Conservation (phyloP, 345 rosid genomes). For the Eucalyptus virginea region DNA sequence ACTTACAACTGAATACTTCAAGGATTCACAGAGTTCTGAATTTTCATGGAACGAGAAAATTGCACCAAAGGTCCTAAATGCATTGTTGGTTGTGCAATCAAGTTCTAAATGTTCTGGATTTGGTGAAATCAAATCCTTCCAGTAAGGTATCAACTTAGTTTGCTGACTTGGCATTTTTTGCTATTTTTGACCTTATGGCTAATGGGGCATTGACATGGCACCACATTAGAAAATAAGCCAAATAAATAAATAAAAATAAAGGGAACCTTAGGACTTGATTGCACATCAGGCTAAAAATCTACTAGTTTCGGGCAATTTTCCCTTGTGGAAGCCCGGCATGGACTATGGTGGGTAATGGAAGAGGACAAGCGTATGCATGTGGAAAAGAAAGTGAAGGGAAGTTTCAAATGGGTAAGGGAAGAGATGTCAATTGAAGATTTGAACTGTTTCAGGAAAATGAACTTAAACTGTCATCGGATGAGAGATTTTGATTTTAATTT, state of each 20-base stretch:
- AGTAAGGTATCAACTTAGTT: no score
- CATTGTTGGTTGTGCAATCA: no score
- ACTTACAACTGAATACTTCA: not conserved
- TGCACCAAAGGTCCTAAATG: no score
- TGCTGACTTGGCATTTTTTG: not conserved
- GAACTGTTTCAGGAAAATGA: not conserved
- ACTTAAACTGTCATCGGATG: not conserved
- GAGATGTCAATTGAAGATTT: not conserved
- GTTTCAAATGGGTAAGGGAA: not conserved
- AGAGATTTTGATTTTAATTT: not conserved
- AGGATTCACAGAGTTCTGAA: no score
- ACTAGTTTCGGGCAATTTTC: no score
- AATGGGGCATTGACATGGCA: not conserved
- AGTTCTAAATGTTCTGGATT: no score
- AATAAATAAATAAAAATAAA: no score
- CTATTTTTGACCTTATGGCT: not conserved
- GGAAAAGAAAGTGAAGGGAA: not conserved
- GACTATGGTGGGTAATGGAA: not conserved
- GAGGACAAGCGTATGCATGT: not conserved
- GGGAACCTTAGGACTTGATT: not conserved
- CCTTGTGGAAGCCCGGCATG: not conserved
- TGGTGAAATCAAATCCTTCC: no score
- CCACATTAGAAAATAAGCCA: not conserved
- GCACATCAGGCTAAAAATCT: not conserved
- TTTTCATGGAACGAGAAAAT: no score